Conservation (phyloP, 108 stramenopile species). For the Cyclostephanos tholiformis region DNA sequence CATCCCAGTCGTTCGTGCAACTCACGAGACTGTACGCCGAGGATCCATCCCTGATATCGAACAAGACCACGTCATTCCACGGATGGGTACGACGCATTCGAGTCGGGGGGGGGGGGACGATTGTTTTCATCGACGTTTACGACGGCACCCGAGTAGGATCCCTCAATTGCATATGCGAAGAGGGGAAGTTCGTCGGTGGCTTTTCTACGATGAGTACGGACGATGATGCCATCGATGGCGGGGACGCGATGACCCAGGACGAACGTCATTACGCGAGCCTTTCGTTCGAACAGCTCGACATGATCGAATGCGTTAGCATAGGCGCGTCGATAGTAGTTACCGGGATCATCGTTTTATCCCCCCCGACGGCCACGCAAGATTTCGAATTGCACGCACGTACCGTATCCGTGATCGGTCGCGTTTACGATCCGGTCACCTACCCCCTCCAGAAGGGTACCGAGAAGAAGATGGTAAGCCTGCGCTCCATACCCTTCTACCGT, state of each 20-base stretch:
- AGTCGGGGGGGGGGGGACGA: conserved; percentile 61
- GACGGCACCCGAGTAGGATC: conserved; percentile 65
- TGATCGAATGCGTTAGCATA: conserved; percentile 49
- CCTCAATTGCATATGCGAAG: conserved; percentile 55
- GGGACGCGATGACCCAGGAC: conserved; percentile 32
- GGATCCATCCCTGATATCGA: conserved; percentile 29
- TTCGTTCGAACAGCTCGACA: conserved; percentile 56
- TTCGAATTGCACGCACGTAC: conserved; percentile 58
- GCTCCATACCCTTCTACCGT: conserved; percentile 56
- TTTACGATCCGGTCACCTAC: conserved; percentile 57
- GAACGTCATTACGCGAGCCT: conserved; percentile 50
- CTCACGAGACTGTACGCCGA: conserved; percentile 38
- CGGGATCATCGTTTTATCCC: conserved; percentile 62
- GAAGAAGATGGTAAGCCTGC: conserved; percentile 62
- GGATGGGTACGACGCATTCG: conserved; percentile 68
- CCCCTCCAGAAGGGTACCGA: conserved; percentile 71
- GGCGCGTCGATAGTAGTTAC: conserved; percentile 57
- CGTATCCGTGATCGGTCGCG: conserved; percentile 59
- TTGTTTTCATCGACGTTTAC: conserved; percentile 67
- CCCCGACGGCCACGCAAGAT: conserved; percentile 63
- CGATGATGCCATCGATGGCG: no score
- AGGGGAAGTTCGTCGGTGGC: conserved; percentile 24
- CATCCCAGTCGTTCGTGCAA: conserved; percentile 42
- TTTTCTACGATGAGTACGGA: neutral
- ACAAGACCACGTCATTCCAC: conserved; percentile 46